A percentile compares a stretch with the other conserved stretches of the same genome.
Conservation (phyloP, 2,329 filamentous ascomycete species). For the Aureobasidium lini region DNA sequence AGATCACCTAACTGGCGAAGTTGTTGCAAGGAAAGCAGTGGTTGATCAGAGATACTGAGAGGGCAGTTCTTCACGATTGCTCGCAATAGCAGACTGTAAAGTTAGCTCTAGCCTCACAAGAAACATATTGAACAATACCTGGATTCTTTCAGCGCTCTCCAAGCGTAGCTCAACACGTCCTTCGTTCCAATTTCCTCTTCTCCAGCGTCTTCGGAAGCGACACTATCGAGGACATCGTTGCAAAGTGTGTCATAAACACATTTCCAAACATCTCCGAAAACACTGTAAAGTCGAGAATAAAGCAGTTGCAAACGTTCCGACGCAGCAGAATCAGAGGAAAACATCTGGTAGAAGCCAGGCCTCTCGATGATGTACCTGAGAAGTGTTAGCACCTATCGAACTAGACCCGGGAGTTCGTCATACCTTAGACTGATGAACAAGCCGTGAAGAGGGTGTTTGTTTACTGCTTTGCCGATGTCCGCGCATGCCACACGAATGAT, state of each 20-base stretch:
- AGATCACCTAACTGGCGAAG: slow-evolving; percentile 63
- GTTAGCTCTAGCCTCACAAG: slow-evolving; percentile 17
- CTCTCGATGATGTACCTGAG: slow-evolving; percentile 44
- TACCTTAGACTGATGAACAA: slow-evolving; percentile 28
- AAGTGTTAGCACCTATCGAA: neutral
- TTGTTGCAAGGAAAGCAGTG: slow-evolving; percentile 31
- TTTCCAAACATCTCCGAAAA: slow-evolving; percentile 66
- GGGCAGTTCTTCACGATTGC: slow-evolving; percentile 27
- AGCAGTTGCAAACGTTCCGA: neutral
- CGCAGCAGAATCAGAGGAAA: neutral
- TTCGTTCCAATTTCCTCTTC: slow-evolving; percentile 75
- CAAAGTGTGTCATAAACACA: slow-evolving; percentile 73
- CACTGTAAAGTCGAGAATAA: slow-evolving; percentile 21
- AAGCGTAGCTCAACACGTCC: slow-evolving; percentile 87
- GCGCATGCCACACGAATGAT: slow-evolving; percentile 57
- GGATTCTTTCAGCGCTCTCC: slow-evolving; percentile 88
- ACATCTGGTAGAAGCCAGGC: slow-evolving; percentile 9
- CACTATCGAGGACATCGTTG: slow-evolving; percentile 88
- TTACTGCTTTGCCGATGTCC: slow-evolving; percentile 57
- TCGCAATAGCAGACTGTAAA: slow-evolving; percentile 60
- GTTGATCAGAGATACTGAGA: slow-evolving; percentile 18
- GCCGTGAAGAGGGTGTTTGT: slow-evolving; percentile 39
- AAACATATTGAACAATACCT: slow-evolving; percentile 46
- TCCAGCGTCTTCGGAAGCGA: slow-evolving; percentile 69
- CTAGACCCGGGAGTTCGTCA: neutral